Base-by-base conservation (phyloP, 495 filamentous ascomycete genomes). In the Aspergillus asperescens region DNA sequence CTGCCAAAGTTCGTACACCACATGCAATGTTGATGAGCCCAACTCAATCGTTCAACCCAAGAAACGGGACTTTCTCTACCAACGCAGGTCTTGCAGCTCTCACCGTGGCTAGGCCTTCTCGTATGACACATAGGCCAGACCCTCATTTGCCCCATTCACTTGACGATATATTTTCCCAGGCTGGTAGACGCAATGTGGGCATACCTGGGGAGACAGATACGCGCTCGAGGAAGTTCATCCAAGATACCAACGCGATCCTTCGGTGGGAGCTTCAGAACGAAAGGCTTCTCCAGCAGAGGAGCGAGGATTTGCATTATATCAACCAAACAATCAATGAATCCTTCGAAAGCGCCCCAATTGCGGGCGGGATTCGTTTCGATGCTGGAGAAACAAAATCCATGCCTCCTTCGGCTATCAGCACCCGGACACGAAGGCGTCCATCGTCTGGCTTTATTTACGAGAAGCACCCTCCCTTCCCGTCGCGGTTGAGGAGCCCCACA, bases 21-120 rank as follows among this genome's bases (percentile, higher is more conserved):
- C 62, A 66, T 57, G 59, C 66, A n/a, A 71, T 72, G 61, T 53
- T 77, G 34, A 78, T 78, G 70, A 68, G 75, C 43, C 70, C 77
- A 5, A 59, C 56, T 16, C 73, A 79, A 29, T 35, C 46, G 2
- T 77, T 77, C 56, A 62, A 78, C 48, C 16, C 59, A 3, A 41
- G 46, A 5, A 70, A 56, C 32, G 76, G 77, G 16, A 81, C 76
- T 8, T 81, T 79, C 53, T 65, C 65, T 6, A 72, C 72, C 15
- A 51, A 63, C 46, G 58, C 59, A n/a, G 58, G 59, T 19, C 35
- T 60, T 25, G 50, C 59, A 27, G 52, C 59, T 27, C 37, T 55
- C 23, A 39, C 18, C 23, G 52, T 25, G 32, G 15, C 32, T 15
- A 35, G 32, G 10, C 16, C 32, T 16, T 4, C 16, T 18, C 46